These are phyloP conservation scores for Fusarium sp. DNA, from an alignment of 2,329 filamentous ascomycete genomes.

Conservation along the genomic window DNA sequence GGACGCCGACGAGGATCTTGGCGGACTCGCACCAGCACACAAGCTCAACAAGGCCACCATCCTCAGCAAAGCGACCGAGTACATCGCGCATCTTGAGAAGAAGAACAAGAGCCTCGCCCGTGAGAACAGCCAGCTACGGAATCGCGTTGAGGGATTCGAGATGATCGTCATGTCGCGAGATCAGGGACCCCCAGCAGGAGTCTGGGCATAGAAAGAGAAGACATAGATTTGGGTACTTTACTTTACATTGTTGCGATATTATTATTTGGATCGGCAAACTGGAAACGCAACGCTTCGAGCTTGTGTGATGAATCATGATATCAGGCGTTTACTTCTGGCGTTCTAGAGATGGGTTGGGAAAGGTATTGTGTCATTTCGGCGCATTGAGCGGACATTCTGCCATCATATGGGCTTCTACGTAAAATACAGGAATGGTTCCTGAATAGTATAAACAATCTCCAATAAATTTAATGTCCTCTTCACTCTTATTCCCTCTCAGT, in stretches of 20 bases:
- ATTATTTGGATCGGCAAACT: conserved; percentile 19
- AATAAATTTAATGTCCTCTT: conserved; percentile 39
- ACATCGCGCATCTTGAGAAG: conserved; percentile 50
- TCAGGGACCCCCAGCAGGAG: conserved; percentile 38
- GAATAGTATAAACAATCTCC: conserved; percentile 39
- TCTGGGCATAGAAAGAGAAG: conserved; percentile 35
- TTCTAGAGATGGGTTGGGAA: conserved; percentile 20
- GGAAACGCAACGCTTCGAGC: conserved; percentile 22
- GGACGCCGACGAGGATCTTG: conserved; percentile 75
- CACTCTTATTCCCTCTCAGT: background rate
- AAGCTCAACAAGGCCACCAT: conserved; percentile 95
- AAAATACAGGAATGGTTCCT: conserved; percentile 26
- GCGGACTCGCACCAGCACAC: conserved; percentile 83
- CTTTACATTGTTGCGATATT: conserved; percentile 14
- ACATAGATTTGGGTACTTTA: background rate
- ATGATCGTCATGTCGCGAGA: conserved; percentile 44
- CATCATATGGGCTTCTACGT: conserved; percentile 13
- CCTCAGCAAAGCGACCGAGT: conserved; percentile 53
- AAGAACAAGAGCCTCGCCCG: conserved; percentile 46
- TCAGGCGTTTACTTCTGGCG: conserved; percentile 40
- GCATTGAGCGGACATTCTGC: conserved; percentile 26
- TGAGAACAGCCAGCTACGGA: conserved; percentile 48
- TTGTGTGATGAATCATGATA: conserved; percentile 43
- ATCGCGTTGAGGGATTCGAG: conserved; percentile 44
- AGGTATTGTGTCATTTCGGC: conserved; percentile 25